Evolutionary conservation across 257 asterid genomes (phyloP), one percentile per base, ranked within the genome.

Genomic region (Anisodus tanguticus): DNA sequence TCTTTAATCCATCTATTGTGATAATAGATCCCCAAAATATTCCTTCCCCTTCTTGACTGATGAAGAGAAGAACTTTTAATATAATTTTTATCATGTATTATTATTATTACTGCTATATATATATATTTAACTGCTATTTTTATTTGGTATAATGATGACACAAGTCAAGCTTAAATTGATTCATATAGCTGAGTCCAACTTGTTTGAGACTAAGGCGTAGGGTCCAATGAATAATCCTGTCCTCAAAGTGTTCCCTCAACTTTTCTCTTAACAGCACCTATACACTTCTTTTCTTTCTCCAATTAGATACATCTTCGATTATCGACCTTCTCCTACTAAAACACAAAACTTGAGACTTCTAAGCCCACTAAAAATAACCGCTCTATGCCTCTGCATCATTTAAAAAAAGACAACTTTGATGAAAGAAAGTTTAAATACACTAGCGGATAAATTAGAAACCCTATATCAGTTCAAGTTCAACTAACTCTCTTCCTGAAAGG

Each of bases 1-100:
- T 55, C 35, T 41, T 70, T 9, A 70, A 22, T 43, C 16, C 55
- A 17, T 70, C 41, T 17, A 9, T 70, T 41, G 79, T 41, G n/a
- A 70, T 43, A 70, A 70, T 41, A 41, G 79, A 41, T 70, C 79
- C 79, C 55, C 2, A 41, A 70, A 41, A 41, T 41, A 70, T 51
- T 35, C 26, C 8, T 17, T 70, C 13, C 55, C 79, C 15, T 70
- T 70, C 79, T 70, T 70, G 55, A 16, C 31, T 70, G 55, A 41
- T 41, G 35, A 70, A 70, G 55, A 70, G 31, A 69, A 64, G 9
- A 64, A 26, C 43, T 64, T 64, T 64, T 11, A 64, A 31, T 66
- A 41, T 31, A 11, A 31, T 66, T 12, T 66, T 66, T 12, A 66
- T 5, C 47, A 64, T n/a, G 59, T 59, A 59, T 59, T n/a, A 59